These are phyloP conservation scores for Raddia distichophylla DNA, from an alignment of 176 grass and related monocot genomes.

Conservation along the genomic window DNA sequence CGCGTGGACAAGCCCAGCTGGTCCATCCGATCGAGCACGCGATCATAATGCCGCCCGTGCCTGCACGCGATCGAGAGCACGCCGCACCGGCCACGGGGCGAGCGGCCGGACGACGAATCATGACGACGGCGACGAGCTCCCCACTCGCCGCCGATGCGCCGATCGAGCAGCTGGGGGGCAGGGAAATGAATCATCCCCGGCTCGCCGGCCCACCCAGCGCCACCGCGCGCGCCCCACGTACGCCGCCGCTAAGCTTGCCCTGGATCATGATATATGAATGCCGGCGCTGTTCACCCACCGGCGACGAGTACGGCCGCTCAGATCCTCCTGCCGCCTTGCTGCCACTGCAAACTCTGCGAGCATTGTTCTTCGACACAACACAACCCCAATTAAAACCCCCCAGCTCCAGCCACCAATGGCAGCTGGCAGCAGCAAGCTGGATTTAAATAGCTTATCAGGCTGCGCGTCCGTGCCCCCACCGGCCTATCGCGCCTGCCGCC, in stretches of 20 bases:
- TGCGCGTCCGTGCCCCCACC: conserved; percentile 38
- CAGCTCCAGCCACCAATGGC: not conserved
- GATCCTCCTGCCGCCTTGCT: not conserved
- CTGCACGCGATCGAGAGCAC: too few relatives aligned
- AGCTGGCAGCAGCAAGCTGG: not conserved
- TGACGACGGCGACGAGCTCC: too few relatives aligned
- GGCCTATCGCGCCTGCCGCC: conserved; percentile 28
- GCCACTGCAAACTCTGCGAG: not conserved
- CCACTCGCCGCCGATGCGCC: too few relatives aligned
- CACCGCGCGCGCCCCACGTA: not conserved
- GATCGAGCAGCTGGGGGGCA: too few relatives aligned
- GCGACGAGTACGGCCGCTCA: conserved; percentile 2
- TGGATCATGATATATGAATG: conserved; percentile 40
- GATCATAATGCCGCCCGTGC: too few relatives aligned
- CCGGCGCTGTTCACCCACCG: not conserved
- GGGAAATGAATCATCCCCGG: conserved; percentile 8
- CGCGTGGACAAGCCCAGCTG: too few relatives aligned
- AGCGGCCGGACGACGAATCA: too few relatives aligned
- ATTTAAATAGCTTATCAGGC: conserved; percentile 2
- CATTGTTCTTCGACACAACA: not conserved
- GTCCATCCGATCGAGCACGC: too few relatives aligned
- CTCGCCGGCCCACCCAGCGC: not conserved
- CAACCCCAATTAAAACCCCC: not conserved
- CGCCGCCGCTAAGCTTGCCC: not conserved
- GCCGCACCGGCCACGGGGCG: too few relatives aligned